phyloP scores from a whole-genome alignment of 2,329 filamentous ascomycete genomes.

The Cordyceps tenuipes region DNA sequence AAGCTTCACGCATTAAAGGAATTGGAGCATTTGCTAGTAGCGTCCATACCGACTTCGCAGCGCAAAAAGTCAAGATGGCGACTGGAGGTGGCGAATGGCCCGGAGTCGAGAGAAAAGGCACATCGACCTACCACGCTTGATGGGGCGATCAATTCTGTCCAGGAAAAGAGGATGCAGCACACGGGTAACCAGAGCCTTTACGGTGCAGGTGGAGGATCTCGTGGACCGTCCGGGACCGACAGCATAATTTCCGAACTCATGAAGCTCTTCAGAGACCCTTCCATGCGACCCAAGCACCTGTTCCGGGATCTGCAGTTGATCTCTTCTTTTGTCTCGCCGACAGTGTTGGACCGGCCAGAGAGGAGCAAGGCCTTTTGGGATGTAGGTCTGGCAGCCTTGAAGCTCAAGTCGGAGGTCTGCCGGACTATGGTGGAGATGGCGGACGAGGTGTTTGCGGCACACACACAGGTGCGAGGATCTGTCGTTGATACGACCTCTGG shows the following conservation, averaged over 20 bases:
- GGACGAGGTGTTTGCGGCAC: conserved; percentile 47
- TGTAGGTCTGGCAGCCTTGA: conserved; percentile 77
- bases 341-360: conserved; percentile 53
- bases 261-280: conserved; percentile 56
- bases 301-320: conserved; percentile 77
- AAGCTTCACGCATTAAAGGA: conserved; percentile 81
- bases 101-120: conserved; percentile 25
- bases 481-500: conserved; percentile 24
- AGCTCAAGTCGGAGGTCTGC: conserved; percentile 80
- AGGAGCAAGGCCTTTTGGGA: conserved; percentile 81
- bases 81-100: background rate
- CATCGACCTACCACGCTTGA: conserved; percentile 45
- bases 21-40: conserved; percentile 71
- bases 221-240: conserved; percentile 29
- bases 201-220: background rate
- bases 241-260: conserved; percentile 59
- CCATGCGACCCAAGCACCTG: conserved; percentile 67
- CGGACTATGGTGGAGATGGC: conserved; percentile 63
- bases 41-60: conserved; percentile 46
- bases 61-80: conserved; percentile 26
- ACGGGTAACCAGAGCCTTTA: background rate
- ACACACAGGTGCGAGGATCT: conserved; percentile 53
- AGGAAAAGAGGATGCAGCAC: conserved; percentile 54
- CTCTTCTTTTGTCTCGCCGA: conserved; percentile 54
- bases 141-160: conserved; percentile 61